These are phyloP conservation scores for Dianthus caryophyllus DNA, from an alignment of 148 eudicot genomes.

Conservation along the genomic window DNA sequence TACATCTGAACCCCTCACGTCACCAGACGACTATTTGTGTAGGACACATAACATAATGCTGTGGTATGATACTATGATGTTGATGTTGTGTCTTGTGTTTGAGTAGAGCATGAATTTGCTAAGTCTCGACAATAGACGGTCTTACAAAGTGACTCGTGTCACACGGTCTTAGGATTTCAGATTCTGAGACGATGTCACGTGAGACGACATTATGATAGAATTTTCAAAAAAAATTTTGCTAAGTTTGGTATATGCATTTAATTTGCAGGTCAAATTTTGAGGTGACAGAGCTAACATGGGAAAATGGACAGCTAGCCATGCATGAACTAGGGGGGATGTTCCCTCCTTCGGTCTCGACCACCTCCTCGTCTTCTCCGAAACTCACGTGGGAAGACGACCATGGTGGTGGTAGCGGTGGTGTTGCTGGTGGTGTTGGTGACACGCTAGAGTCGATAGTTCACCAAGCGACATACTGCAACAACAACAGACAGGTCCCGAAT, in stretches of 20 bases:
- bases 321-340: constrained; percentile 51
- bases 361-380: constrained; percentile 25
- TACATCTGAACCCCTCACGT: too few relatives aligned
- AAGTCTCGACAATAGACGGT: too few relatives aligned
- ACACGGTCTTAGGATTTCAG: too few relatives aligned
- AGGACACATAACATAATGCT: not conserved
- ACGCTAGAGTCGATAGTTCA: constrained; percentile 83
- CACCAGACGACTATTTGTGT: too few relatives aligned
- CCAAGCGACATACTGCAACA: constrained; percentile 44
- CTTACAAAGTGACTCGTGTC: too few relatives aligned
- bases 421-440: constrained; percentile 31
- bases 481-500: constrained; percentile 26
- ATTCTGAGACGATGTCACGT: too few relatives aligned
- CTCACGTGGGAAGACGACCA: constrained; percentile 32
- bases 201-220: too few relatives aligned
- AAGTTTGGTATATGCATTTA: constrained; percentile 15
- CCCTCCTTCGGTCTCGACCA: constrained; percentile 19
- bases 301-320: constrained; percentile 74
- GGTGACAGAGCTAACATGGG: constrained; percentile 76
- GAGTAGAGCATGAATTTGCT: too few relatives aligned
- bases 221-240: too few relatives aligned
- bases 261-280: constrained; percentile 51
- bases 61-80: constrained; percentile 2
- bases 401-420: constrained; percentile 24
- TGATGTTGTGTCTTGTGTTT: too few relatives aligned